Conservation (phyloP, 164 flowering plant genomes). For the Nymphaea thermarum region DNA sequence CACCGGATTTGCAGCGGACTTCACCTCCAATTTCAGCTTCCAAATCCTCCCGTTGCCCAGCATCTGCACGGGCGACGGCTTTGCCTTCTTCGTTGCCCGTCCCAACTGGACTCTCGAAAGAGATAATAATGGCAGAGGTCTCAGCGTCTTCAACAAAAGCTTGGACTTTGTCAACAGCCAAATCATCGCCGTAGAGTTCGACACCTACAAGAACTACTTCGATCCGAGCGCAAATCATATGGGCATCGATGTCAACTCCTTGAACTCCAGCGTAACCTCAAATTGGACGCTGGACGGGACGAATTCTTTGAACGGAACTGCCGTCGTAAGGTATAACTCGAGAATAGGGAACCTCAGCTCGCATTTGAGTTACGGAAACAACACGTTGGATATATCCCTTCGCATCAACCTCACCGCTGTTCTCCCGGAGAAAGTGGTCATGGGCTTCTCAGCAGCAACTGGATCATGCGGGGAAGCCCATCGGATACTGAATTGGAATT, state of each 20-base stretch:
- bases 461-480: not conserved
- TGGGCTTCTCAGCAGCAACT: not conserved
- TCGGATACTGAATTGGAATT: not conserved
- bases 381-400: not conserved
- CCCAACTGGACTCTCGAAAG: not conserved
- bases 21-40: not conserved
- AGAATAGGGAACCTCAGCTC: not conserved
- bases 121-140: not conserved
- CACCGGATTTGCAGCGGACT: not conserved
- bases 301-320: not conserved
- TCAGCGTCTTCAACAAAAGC: not conserved
- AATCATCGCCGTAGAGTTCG: not conserved
- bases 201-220: not conserved
- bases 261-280: not conserved
- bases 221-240: not conserved
- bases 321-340: not conserved
- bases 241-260: not conserved
- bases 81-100: not conserved
- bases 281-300: not conserved
- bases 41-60: not conserved
- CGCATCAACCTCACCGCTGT: not conserved
- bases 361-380: not conserved
- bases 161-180: not conserved
- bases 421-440: not conserved
- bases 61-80: not conserved